Conservation (phyloP, 208 protist species). For the Trypanosoma theileri region DNA sequence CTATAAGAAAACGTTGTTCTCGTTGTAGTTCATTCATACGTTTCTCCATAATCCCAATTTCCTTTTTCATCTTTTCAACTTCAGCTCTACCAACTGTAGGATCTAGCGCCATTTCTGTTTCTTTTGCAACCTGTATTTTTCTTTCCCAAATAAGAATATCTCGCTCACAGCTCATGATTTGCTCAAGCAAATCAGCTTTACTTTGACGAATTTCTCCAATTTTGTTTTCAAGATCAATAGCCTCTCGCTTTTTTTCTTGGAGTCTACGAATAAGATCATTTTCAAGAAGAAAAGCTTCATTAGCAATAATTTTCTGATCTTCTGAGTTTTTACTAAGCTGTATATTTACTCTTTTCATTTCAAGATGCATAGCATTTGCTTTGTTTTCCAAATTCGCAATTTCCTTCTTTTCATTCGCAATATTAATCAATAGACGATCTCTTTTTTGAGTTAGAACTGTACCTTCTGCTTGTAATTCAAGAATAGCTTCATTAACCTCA, state of each 20-base stretch:
- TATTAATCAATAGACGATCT: constrained; percentile 78
- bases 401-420: constrained; percentile 77
- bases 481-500: constrained; percentile 84
- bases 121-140: constrained; percentile 95
- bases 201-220: constrained; percentile 74
- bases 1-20: constrained; percentile 91
- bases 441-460: constrained; percentile 92
- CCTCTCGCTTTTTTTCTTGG: constrained; percentile 90
- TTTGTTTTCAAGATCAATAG: constrained; percentile 85
- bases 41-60: constrained; percentile 95
- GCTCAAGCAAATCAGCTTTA: constrained; percentile 83
- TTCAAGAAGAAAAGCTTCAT: constrained; percentile 93
- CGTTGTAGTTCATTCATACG: constrained; percentile 88
- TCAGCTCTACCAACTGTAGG: constrained; percentile 93
- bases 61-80: constrained; percentile 94
- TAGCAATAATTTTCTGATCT: constrained; percentile 71
- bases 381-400: constrained; percentile 80
- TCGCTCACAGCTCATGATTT: constrained; percentile 91
- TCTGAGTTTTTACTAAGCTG: constrained; percentile 83
- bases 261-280: constrained; percentile 87
- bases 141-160: constrained; percentile 96
- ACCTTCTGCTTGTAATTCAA: constrained; percentile 80
- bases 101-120: constrained; percentile 95
- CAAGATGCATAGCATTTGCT: constrained; percentile 87
- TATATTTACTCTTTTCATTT: constrained; percentile 93